These are phyloP conservation scores for Plectosphaerella cucumerina DNA, from an alignment of 2,329 filamentous ascomycete species.

Conservation along the genomic window DNA sequence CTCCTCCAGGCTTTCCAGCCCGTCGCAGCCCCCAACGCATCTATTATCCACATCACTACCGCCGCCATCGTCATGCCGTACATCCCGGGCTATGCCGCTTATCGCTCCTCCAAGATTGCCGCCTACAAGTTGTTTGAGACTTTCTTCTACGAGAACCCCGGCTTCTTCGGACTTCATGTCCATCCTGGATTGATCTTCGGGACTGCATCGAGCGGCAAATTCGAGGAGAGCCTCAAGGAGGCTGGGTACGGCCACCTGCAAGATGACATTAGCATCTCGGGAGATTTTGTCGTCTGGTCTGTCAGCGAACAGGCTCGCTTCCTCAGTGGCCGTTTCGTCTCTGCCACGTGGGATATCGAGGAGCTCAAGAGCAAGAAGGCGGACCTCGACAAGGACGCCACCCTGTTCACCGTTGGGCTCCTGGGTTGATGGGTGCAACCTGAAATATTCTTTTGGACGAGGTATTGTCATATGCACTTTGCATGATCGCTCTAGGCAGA, in stretches of 20 bases:
- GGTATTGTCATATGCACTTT: too few species aligned
- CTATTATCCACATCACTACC: slow-evolving; percentile 18
- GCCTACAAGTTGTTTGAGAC: slow-evolving; percentile 35
- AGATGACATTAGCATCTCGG: slow-evolving; percentile 19
- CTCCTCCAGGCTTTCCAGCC: slow-evolving; percentile 15
- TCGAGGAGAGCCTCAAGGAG: not conserved
- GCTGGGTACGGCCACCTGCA: not conserved
- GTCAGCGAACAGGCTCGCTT: slow-evolving; percentile 39
- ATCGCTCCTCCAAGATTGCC: slow-evolving; percentile 37
- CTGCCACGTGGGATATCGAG: slow-evolving; percentile 47
- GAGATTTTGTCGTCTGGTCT: slow-evolving; percentile 38
- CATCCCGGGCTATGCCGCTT: slow-evolving; percentile 24
- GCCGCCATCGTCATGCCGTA: slow-evolving; percentile 17
- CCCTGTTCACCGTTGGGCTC: slow-evolving; percentile 8
- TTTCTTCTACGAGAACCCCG: slow-evolving; percentile 33
- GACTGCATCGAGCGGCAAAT: slow-evolving; percentile 9
- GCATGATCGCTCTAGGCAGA: too few species aligned
- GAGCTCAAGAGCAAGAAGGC: slow-evolving; percentile 31
- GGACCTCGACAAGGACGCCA: slow-evolving; percentile 5
- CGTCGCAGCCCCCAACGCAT: slow-evolving; percentile 8
- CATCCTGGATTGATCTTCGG: slow-evolving; percentile 31
- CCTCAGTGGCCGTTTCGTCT: slow-evolving; percentile 39
- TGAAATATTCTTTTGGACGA: too few species aligned
- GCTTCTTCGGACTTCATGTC: slow-evolving; percentile 32
- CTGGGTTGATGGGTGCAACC: slow-evolving; percentile 4